Conservation (phyloP, 2,329 filamentous ascomycete species). For the Phoma sp. region DNA sequence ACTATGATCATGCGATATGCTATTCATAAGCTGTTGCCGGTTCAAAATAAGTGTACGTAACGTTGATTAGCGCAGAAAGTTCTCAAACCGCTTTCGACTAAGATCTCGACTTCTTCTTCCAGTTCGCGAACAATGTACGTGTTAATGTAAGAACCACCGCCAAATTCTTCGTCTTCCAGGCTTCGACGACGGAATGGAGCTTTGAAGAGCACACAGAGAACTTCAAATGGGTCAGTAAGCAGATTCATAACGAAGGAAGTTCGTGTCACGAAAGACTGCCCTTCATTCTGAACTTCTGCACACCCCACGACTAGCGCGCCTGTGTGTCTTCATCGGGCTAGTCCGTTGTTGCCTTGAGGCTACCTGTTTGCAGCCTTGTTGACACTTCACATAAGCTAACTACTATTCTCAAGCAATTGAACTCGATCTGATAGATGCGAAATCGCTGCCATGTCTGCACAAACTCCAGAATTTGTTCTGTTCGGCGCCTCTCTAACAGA, state of each 20-base stretch:
- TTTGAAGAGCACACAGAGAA: conserved; percentile 36
- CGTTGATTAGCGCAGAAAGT: no score
- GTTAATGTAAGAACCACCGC: background rate
- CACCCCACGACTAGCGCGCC: background rate
- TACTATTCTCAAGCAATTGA: no score
- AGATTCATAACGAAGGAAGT: conserved; percentile 31
- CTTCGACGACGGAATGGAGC: conserved; percentile 38
- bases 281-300: background rate
- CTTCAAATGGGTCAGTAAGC: conserved; percentile 35
- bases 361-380: no score
- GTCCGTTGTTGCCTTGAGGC: background rate
- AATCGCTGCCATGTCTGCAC: background rate
- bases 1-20: background rate
- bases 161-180: background rate
- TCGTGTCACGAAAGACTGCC: background rate
- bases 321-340: background rate
- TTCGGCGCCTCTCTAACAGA: conserved; percentile 46
- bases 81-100: background rate
- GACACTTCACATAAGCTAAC: background rate
- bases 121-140: background rate
- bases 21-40: background rate
- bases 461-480: conserved; percentile 37
- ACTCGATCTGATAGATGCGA: no score
- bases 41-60: background rate
- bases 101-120: background rate